phyloP scores from a whole-genome alignment of 1,284 basidiomycete species.

The Cryptococcus jaspeensis region DNA sequence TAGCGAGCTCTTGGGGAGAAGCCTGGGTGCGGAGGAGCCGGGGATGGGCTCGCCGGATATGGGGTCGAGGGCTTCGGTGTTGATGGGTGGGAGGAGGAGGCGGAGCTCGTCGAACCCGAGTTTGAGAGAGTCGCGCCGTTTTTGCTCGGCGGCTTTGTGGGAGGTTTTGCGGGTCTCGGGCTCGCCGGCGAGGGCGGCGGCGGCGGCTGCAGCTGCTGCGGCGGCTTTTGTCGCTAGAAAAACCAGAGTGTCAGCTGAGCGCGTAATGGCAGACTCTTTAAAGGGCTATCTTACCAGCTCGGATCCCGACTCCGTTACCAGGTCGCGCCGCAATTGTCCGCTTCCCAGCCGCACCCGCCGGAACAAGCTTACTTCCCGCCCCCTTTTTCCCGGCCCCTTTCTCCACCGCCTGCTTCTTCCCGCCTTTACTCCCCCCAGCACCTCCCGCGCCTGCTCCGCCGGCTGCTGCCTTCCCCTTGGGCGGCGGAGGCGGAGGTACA shows the following conservation, averaged over 20 bases:
- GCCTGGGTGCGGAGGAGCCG: slow-evolving; percentile 78
- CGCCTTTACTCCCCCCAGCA: not conserved
- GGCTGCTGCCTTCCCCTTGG: slow-evolving; percentile 3
- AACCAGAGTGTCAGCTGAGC: not conserved
- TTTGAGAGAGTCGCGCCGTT: slow-evolving; percentile 92
- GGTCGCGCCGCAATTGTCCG: slow-evolving; percentile 40
- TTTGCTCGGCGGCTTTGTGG: slow-evolving; percentile 97
- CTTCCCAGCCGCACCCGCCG: slow-evolving; percentile 28
- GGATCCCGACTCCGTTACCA: slow-evolving; percentile 32
- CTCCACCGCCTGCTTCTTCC: not conserved
- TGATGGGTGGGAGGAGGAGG: slow-evolving; percentile 77
- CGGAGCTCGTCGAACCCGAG: slow-evolving; percentile 94
- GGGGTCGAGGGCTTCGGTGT: slow-evolving; percentile 63
- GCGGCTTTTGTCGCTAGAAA: slow-evolving; percentile 35
- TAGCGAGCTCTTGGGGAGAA: slow-evolving; percentile 67
- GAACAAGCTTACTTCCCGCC: slow-evolving; percentile 3
- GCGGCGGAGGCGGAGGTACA: slow-evolving; percentile 7
- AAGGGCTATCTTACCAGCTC: slow-evolving; percentile 24
- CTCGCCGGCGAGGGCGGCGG: slow-evolving; percentile 27
- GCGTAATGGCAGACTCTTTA: no score
- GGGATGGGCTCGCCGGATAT: slow-evolving; percentile 69
- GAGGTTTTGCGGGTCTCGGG: slow-evolving; percentile 67
- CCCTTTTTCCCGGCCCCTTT: not conserved
- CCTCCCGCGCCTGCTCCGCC: not conserved
- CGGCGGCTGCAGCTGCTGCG: slow-evolving; percentile 31